phyloP scores from a whole-genome alignment of 257 asterid genomes.

The Nicotiana noctiflora region DNA sequence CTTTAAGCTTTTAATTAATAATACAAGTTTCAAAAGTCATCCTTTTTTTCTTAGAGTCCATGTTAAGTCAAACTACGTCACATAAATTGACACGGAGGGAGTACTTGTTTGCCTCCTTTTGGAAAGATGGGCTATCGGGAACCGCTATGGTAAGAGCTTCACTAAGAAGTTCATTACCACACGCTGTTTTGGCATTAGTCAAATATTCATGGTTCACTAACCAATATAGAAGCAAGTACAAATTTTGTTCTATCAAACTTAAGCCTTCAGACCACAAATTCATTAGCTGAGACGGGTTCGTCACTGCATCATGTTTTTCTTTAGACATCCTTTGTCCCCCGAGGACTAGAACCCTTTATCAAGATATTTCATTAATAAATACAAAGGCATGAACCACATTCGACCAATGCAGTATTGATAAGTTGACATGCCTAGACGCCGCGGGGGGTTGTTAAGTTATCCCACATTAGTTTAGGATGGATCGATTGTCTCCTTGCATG shows the following conservation, averaged over 20 bases:
- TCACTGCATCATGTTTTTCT: background rate
- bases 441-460: no score
- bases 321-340: background rate
- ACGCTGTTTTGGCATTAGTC: background rate
- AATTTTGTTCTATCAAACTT: background rate
- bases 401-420: background rate
- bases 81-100: no score
- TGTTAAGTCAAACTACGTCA: no score
- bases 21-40: no score
- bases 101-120: background rate
- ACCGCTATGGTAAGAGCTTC: background rate
- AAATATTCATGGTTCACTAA: background rate
- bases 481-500: no score
- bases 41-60: no score
- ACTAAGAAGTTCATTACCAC: background rate
- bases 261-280: background rate
- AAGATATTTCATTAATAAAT: background rate
- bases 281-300: background rate
- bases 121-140: background rate
- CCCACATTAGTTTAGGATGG: no score
- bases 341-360: background rate
- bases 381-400: background rate
- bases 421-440: no score
- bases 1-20: no score
- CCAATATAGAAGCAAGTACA: background rate